Conservation (phyloP, 352 stramenopile species). For the Elongisporangium senticosum region DNA sequence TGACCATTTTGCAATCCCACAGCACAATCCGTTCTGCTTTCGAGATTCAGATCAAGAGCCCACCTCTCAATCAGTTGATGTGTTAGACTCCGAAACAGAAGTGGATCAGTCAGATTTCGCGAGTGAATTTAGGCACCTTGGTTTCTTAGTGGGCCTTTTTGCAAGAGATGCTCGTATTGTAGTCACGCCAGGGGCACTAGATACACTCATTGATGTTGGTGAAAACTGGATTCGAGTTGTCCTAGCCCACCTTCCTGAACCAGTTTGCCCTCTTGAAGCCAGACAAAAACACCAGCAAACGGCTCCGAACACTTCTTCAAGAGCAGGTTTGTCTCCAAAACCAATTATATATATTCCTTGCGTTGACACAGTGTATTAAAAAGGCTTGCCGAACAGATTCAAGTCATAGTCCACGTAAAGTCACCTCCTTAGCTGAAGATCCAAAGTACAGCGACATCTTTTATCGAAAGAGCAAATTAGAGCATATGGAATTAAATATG, state of each 20-base stretch:
- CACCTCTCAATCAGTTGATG: neutral
- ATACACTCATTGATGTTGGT: slow-evolving; percentile 56
- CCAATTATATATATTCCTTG: neutral
- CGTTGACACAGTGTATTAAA: neutral
- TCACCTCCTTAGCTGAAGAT: slow-evolving; percentile 61
- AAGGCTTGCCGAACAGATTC: slow-evolving; percentile 6
- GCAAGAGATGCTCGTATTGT: slow-evolving; percentile 53
- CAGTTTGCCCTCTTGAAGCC: slow-evolving; percentile 12
- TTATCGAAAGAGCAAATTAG: slow-evolving; percentile 14
- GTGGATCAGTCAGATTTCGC: slow-evolving; percentile 22
- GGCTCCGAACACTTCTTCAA: neutral
- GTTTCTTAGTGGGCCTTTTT: slow-evolving; percentile 55
- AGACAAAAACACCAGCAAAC: slow-evolving; percentile 13
- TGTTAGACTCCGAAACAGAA: slow-evolving; percentile 13
- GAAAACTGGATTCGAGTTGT: slow-evolving; percentile 61
- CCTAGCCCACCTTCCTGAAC: slow-evolving; percentile 33
- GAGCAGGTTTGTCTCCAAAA: neutral
- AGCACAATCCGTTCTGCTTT: slow-evolving; percentile 72
- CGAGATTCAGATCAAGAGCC: slow-evolving; percentile 36
- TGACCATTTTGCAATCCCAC: slow-evolving; percentile 62
- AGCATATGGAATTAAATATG: neutral
- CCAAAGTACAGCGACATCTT: slow-evolving; percentile 68
- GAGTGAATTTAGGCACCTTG: slow-evolving; percentile 39
- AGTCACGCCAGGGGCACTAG: slow-evolving; percentile 51
- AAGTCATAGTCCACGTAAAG: slow-evolving; percentile 42